Evolutionary conservation across 129 eudicot genomes (phyloP).

Genomic region (Centaurea solstitialis): DNA sequence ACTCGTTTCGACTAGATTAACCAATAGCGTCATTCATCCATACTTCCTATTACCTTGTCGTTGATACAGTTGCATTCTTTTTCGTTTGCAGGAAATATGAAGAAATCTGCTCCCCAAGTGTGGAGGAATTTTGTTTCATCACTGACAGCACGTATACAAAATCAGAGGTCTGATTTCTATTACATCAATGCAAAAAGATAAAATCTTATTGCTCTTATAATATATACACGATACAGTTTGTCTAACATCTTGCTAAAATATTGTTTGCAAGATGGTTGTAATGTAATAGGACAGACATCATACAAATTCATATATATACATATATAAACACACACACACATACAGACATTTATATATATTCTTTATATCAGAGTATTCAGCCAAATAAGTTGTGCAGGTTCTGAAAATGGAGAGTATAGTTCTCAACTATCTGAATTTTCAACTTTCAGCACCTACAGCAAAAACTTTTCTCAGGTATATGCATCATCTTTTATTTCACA

Average conservation of each 20-base stretch:
- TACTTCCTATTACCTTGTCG: background rate
- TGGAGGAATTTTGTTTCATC: conserved; percentile 78
- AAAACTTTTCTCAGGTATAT: conserved; percentile 64
- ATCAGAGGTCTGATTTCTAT: conserved; percentile 53
- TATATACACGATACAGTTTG: background rate
- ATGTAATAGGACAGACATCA: background rate
- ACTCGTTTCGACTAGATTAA: background rate
- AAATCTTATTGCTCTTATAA: background rate
- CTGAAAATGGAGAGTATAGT: conserved; percentile 65
- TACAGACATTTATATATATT: too few species aligned
- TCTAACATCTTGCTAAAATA: background rate
- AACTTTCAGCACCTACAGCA: conserved; percentile 58
- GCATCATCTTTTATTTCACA: background rate
- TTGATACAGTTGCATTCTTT: conserved; percentile 5
- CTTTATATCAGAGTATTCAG: conserved; percentile 10
- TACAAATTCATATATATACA: background rate
- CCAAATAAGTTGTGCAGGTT: conserved; percentile 49
- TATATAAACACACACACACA: too few species aligned
- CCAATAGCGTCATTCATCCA: background rate
- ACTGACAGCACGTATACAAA: conserved; percentile 69
- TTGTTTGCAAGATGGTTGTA: background rate
- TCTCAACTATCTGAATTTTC: conserved; percentile 55
- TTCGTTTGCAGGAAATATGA: conserved; percentile 62
- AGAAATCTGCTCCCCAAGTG: conserved; percentile 65
- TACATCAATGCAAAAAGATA: background rate